These are phyloP conservation scores for Ganoderma sinense DNA, from an alignment of 1,284 basidiomycete species.

Conservation along the genomic window DNA sequence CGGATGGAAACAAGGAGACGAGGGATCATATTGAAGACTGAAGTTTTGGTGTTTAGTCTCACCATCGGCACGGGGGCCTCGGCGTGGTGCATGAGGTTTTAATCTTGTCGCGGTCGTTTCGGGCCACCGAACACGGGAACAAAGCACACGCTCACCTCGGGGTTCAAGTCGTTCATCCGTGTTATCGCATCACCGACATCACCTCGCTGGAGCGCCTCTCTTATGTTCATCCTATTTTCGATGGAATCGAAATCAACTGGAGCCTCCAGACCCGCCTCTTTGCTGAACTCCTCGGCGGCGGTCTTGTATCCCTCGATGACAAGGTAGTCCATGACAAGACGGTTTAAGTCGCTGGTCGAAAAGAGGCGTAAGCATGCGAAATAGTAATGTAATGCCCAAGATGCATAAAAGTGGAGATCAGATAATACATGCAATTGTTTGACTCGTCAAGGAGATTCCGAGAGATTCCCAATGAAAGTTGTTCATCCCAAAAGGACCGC, in stretches of 20 bases:
- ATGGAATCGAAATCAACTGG: constrained; percentile 91
- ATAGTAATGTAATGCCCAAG: neutral
- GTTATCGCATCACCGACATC: constrained; percentile 95
- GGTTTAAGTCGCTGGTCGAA: constrained; percentile 83
- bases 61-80: constrained; percentile 81
- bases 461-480: constrained; percentile 86
- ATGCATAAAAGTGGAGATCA: constrained; percentile 49
- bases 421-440: constrained; percentile 82
- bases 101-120: constrained; percentile 66
- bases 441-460: constrained; percentile 74
- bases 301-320: constrained; percentile 98
- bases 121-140: constrained; percentile 14
- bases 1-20: constrained; percentile 29
- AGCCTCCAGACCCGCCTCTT: constrained; percentile 82
- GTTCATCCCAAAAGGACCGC: constrained; percentile 57
- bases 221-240: constrained; percentile 92
- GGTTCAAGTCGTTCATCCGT: constrained; percentile 94
- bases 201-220: constrained; percentile 92
- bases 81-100: constrained; percentile 99
- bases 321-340: constrained; percentile 97
- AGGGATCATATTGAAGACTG: constrained; percentile 91
- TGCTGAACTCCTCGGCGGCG: constrained; percentile 93
- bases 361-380: neutral
- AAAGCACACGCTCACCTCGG: constrained; percentile 77
- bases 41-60: constrained; percentile 82